phyloP scores from a whole-genome alignment of 306 rosid species.

The Quercus aquifolioides region DNA sequence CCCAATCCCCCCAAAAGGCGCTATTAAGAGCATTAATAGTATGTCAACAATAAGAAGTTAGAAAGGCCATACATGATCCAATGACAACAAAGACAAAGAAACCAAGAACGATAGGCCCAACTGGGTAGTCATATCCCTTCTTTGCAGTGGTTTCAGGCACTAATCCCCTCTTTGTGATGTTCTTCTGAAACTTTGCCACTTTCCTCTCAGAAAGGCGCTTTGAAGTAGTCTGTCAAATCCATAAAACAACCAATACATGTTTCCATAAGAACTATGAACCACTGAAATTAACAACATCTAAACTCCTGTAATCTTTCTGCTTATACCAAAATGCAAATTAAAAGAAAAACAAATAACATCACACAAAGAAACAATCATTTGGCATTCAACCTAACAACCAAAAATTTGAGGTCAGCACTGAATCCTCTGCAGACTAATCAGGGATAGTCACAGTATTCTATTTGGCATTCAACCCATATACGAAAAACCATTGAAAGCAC shows the following conservation, averaged over 20 bases:
- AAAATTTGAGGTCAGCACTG: too few species aligned
- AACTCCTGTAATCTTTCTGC: not conserved
- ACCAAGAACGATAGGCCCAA: slow-evolving; percentile 48
- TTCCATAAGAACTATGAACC: not conserved
- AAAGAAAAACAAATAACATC: not conserved
- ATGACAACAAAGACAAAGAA: slow-evolving; percentile 47
- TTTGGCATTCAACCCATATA: not conserved
- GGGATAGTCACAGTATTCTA: too few species aligned
- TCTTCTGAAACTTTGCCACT: slow-evolving; percentile 68
- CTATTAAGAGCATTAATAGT: not conserved
- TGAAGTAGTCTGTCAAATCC: slow-evolving; percentile 60
- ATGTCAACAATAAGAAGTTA: not conserved
- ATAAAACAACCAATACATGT: not conserved
- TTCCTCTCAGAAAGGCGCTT: slow-evolving; percentile 67
- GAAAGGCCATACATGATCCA: slow-evolving; percentile 52
- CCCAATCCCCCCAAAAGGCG: not conserved
- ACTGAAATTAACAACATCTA: not conserved
- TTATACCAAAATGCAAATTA: not conserved
- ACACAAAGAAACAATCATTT: not conserved
- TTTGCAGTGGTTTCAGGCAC: slow-evolving; percentile 37
- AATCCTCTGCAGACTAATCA: too few species aligned
- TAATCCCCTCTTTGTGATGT: slow-evolving; percentile 41
- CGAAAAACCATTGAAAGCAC: not conserved
- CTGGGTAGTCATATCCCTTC: slow-evolving; percentile 49
- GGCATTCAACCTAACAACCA: not conserved